phyloP scores from a whole-genome alignment of 148 eudicot species.

The Amaranthus palmeri region DNA sequence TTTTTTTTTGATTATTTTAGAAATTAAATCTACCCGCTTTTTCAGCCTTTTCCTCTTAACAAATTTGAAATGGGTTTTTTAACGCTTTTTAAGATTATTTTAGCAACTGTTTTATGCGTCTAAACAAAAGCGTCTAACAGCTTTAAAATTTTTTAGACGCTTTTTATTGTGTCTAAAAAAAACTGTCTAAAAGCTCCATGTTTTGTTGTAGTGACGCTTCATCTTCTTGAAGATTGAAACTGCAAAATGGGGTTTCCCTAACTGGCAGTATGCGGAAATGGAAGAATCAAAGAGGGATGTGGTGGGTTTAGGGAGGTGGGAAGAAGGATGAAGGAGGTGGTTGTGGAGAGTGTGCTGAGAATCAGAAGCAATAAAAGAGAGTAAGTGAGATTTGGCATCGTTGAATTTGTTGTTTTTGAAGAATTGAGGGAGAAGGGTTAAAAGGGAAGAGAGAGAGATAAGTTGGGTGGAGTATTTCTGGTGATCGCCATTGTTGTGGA shows the following conservation, averaged over 20 bases:
- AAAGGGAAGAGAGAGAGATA: conserved; percentile 38
- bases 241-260: conserved; percentile 50
- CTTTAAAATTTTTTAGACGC: no score
- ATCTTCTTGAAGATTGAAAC: conserved; percentile 57
- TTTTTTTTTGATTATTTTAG: no score
- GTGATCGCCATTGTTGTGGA: conserved; percentile 28
- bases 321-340: conserved; percentile 51
- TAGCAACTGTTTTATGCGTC: no score
- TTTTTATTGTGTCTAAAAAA: no score
- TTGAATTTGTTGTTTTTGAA: conserved; percentile 49
- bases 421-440: conserved; percentile 42
- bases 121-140: no score
- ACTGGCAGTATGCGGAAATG: conserved; percentile 49
- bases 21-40: no score
- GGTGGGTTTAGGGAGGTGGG: conserved; percentile 31
- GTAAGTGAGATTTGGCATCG: conserved; percentile 51
- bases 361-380: conserved; percentile 46
- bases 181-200: no score
- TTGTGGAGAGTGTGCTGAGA: conserved; percentile 40
- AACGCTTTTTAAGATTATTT: no score
- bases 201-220: no score
- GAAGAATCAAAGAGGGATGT: conserved; percentile 55
- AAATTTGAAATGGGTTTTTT: no score
- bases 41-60: no score
- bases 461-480: conserved; percentile 12